phyloP scores from a whole-genome alignment of 495 filamentous ascomycete species.

The Annulohypoxylon bovei region DNA sequence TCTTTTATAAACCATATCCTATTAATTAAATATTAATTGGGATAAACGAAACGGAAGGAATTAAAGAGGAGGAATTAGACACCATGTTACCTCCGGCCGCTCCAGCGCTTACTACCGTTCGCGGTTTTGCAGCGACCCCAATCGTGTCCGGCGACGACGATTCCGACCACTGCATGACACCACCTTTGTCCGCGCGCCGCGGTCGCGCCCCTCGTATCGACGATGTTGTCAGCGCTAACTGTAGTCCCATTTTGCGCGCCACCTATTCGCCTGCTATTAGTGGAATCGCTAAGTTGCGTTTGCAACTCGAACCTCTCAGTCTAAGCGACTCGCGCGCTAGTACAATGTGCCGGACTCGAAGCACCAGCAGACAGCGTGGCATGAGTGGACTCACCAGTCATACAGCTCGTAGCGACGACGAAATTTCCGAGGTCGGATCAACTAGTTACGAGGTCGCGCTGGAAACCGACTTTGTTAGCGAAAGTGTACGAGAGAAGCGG shows the following conservation, averaged over 20 bases:
- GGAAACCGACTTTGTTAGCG: conserved; percentile 86
- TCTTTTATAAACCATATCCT: conserved; percentile 12
- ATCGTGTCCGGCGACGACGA: conserved; percentile 85
- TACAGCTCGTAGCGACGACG: conserved; percentile 52
- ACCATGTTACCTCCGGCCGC: conserved; percentile 58
- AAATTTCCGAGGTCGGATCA: conserved; percentile 55
- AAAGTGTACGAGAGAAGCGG: conserved; percentile 63
- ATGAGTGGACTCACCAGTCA: conserved; percentile 47
- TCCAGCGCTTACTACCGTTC: conserved; percentile 76
- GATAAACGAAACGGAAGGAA: conserved; percentile 33
- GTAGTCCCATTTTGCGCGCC: conserved; percentile 70
- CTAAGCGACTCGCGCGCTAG: conserved; percentile 62
- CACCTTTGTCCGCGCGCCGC: conserved; percentile 50
- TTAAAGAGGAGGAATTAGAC: conserved; percentile 46
- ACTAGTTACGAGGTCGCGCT: conserved; percentile 88
- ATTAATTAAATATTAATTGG: conserved; percentile 26
- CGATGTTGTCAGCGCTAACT: conserved; percentile 67
- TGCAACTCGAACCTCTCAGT: conserved; percentile 73
- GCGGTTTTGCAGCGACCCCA: conserved; percentile 79
- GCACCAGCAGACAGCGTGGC: conserved; percentile 44
- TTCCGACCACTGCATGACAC: conserved; percentile 68
- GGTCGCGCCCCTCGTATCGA: conserved; percentile 50
- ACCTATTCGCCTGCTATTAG: conserved; percentile 63
- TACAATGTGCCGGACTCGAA: conserved; percentile 57
- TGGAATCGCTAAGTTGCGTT: conserved; percentile 81